Percentiles rank a stretch among this genome's conserved stretches.
phyloP scores from a whole-genome alignment of 805 yeast genomes.

The Spathaspora sp. region DNA sequence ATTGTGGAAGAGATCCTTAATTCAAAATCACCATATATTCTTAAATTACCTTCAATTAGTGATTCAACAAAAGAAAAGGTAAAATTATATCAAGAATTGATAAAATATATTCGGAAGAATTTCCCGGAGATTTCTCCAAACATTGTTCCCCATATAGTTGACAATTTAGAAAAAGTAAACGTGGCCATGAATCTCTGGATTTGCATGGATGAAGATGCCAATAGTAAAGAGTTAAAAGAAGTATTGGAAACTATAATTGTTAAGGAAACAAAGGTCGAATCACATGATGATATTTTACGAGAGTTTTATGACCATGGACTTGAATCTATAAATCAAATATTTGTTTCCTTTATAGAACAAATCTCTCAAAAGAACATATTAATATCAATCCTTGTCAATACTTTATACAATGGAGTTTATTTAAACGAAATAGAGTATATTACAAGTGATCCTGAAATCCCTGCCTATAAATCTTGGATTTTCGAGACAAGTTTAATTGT shows the following conservation, averaged over 20 bases:
- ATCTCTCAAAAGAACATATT: constrained; percentile 17
- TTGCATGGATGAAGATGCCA: constrained; percentile 10
- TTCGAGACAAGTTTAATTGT: constrained; percentile 38
- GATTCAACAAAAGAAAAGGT: constrained; percentile 52
- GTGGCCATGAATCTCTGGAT: constrained; percentile 47
- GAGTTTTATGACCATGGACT: constrained; percentile 23
- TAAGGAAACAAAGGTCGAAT: constrained; percentile 1
- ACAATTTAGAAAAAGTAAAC: constrained; percentile 30
- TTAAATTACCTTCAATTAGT: constrained; percentile 48
- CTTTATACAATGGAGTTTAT: constrained; percentile 30
- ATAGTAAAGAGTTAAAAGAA: constrained; percentile 4
- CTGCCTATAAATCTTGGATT: constrained; percentile 43
- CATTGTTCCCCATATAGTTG: constrained; percentile 33
- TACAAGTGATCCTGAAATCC: constrained; percentile 19
- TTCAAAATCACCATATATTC: constrained; percentile 55
- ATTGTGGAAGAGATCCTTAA: constrained; percentile 55
- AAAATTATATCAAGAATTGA: constrained; percentile 40
- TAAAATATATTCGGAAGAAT: constrained; percentile 42
- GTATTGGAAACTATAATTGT: constrained; percentile 3
- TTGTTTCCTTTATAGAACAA: constrained; percentile 23
- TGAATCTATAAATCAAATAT: constrained; percentile 20
- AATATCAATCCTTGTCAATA: constrained; percentile 19
- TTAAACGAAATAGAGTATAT: constrained; percentile 39
- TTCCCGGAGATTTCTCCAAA: constrained; percentile 35
- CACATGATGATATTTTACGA: constrained; percentile 18